Evolutionary conservation across 257 asterid species (phyloP).

Genomic region (Forsythia viridissima): DNA sequence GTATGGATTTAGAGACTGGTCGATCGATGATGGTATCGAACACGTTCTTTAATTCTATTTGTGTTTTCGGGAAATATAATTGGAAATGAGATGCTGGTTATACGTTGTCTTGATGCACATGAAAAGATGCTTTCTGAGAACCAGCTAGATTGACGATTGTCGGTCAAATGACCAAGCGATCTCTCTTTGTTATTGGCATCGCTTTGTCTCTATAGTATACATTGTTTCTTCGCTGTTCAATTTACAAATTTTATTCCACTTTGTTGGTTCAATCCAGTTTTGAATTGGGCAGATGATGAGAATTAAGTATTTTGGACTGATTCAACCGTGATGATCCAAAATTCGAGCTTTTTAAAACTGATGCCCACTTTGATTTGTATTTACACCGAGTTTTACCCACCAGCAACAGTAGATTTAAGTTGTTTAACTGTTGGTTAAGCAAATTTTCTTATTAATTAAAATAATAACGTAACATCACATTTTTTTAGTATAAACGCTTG

Average conservation of each 20-base stretch:
- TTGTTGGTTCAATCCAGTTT: not conserved
- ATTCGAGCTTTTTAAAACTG: slow-evolving; percentile 87
- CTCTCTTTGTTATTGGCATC: slow-evolving; percentile 7
- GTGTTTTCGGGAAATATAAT: not conserved
- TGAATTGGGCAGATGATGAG: slow-evolving; percentile 48
- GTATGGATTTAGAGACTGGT: not conserved
- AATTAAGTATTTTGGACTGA: slow-evolving; percentile 40
- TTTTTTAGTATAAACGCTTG: no score
- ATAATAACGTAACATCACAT: no score
- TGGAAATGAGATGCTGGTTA: slow-evolving; percentile 21
- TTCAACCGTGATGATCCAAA: slow-evolving; percentile 44
- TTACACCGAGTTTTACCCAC: no score
- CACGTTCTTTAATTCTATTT: not conserved
- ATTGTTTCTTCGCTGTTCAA: not conserved
- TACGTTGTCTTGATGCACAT: slow-evolving; percentile 29
- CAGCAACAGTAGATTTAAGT: no score
- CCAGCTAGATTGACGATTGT: slow-evolving; percentile 24
- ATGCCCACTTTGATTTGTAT: slow-evolving; percentile 30
- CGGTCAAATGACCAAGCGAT: slow-evolving; percentile 38
- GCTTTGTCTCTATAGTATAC: slow-evolving; percentile 43
- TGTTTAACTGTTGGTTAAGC: no score
- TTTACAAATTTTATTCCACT: not conserved
- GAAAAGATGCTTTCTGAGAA: slow-evolving; percentile 33
- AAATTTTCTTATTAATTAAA: no score
- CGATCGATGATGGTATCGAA: not conserved